Percentiles rank a stretch among this genome's conserved stretches.
Conservation (phyloP, 345 rosid species). For the Rhizophora apiculata region DNA sequence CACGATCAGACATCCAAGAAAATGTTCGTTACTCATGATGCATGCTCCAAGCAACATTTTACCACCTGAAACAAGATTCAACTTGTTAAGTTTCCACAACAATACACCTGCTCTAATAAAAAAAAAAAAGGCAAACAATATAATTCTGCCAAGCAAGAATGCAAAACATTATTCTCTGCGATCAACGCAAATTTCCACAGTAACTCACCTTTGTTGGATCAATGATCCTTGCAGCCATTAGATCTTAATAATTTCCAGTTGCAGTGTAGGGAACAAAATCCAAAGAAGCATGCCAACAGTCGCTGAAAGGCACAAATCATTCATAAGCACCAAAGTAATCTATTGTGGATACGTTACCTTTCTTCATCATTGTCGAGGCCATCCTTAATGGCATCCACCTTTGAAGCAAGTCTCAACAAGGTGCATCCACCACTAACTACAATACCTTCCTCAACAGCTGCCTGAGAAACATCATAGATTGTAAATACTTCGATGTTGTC, state of each 20-base stretch:
- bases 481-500: neutral
- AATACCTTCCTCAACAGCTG: constrained; percentile 59
- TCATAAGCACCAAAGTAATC: neutral
- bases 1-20: constrained; percentile 95
- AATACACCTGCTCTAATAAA: too few species aligned
- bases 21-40: constrained; percentile 89
- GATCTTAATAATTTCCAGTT: constrained; percentile 86
- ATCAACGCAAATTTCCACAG: too few species aligned
- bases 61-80: constrained; percentile 55
- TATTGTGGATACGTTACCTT: constrained; percentile 40
- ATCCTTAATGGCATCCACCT: constrained; percentile 48
- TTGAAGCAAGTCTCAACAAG: constrained; percentile 25
- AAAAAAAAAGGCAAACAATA: neutral
- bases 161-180: neutral
- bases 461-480: constrained; percentile 13
- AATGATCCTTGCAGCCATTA: constrained; percentile 95
- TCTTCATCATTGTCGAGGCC: constrained; percentile 80
- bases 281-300: neutral
- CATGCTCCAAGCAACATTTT: constrained; percentile 96
- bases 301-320: neutral
- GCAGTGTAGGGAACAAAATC: constrained; percentile 7
- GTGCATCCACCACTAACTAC: constrained; percentile 57
- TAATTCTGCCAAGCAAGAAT: neutral
- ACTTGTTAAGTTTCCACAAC: neutral
- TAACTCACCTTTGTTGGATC: constrained; percentile 74